Evolutionary conservation across 1,284 basidiomycete genomes (phyloP), one percentile per base, ranked within the genome.

Genomic region (Blastosporella zonata): DNA sequence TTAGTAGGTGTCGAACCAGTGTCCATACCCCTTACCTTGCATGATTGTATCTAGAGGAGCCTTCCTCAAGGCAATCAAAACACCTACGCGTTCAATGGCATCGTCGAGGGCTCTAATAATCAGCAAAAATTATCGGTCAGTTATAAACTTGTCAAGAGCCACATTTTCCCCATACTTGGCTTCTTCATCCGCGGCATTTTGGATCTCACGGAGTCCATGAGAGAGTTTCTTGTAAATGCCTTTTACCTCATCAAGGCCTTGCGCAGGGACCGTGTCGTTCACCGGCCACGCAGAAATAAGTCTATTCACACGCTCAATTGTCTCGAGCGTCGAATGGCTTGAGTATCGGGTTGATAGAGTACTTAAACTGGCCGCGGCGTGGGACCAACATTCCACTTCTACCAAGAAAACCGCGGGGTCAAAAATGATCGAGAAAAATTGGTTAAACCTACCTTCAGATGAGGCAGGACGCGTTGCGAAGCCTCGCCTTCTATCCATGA

Each of bases 321-420:
- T 79, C 34, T 88, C 84, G 47, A 67, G 59, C 22, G 74, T 77
- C 9, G 67, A 62, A 27, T 73, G 65, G 57, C 71, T 78, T 12
- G 75, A 65, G 60, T 79, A 82, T 53, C 79, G 70, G 48, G 67
- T 68, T 8, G 81, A 77, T 31, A 89, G 69, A 15, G 68, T 65
- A 52, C 69, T 73, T 49, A 89, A 63, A 31, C 81, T 79, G 46
- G 72, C 66, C 33, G 77, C 72, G 29, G 83, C 81, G 62, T 80
- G 82, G 47, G 79, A 72, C 87, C 87, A 88, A 60, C 74, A 84
- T 53, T 84, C 77, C 56, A 83, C 68, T 70, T 88, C 85, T 87
- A 59, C 46, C 47, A 46, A 31, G 52, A 61, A 53, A 48, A 17
- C 12, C 22, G n/a, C 23, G 22, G 37, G 25, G 40, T 31, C 17